These are phyloP conservation scores for Corinectria fuckeliana DNA, from an alignment of 2,329 filamentous ascomycete genomes.

Conservation along the genomic window DNA sequence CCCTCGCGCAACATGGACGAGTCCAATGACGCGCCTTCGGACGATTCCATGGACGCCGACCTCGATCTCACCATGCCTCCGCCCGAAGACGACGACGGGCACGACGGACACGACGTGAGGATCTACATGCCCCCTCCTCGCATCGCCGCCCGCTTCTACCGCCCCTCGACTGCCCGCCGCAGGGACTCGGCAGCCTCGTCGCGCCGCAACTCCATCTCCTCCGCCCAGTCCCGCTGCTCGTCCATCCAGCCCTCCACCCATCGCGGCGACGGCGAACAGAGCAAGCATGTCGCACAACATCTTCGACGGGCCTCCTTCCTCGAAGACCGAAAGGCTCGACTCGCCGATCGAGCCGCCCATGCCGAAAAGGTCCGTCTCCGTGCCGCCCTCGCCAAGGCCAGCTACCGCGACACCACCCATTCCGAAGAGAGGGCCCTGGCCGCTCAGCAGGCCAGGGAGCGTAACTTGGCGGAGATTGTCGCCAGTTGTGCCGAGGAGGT, in stretches of 20 bases:
- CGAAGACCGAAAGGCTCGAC: conserved; percentile 78
- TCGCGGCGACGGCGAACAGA: conserved; percentile 66
- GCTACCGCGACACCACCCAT: conserved; percentile 66
- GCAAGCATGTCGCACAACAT: conserved; percentile 79
- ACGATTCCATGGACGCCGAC: conserved; percentile 42
- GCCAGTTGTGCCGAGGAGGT: conserved; percentile 84
- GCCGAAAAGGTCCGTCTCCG: conserved; percentile 82
- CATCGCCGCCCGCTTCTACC: conserved; percentile 80
- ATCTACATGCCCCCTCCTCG: conserved; percentile 72
- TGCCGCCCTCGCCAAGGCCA: conserved; percentile 75
- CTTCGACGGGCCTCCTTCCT: conserved; percentile 81
- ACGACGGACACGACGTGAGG: conserved; percentile 37
- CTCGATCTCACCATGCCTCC: conserved; percentile 49
- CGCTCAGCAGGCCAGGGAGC: conserved; percentile 78
- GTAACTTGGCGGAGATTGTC: conserved; percentile 81
- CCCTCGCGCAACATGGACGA: conserved; percentile 50
- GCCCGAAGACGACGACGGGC: conserved; percentile 42
- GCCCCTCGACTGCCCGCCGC: conserved; percentile 68
- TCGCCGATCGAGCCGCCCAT: conserved; percentile 81
- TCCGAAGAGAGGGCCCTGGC: conserved; percentile 80
- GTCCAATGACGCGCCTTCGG: conserved; percentile 38
- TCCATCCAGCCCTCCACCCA: conserved; percentile 58
- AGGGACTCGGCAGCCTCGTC: conserved; percentile 81
- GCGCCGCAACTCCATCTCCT: conserved; percentile 80
- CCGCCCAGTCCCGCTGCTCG: conserved; percentile 73